Percentiles rank a stretch among this genome's conserved stretches.
Evolutionary conservation across 441 rosid genomes (phyloP).

Genomic region (Corymbia citriodora): DNA sequence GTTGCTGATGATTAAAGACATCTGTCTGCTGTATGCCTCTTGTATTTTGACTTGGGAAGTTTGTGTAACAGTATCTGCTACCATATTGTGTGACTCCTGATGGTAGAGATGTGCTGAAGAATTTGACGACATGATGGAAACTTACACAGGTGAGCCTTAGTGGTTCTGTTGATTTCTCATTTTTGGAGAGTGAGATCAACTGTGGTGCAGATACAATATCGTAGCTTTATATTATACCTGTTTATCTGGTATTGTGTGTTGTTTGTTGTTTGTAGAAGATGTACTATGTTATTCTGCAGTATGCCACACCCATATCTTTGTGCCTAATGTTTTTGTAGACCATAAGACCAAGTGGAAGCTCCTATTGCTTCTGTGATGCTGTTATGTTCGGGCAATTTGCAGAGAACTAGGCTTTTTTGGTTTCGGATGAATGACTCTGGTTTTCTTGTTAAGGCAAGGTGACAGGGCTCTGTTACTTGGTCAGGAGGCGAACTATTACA

Average conservation of each 20-base stretch:
- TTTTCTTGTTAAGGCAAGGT: neutral
- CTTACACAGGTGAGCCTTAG: neutral
- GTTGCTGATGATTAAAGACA: neutral
- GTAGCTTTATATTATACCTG: neutral
- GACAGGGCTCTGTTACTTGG: neutral
- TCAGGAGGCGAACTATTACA: neutral
- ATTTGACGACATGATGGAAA: neutral
- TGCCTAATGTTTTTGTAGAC: neutral
- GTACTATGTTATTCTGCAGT: neutral
- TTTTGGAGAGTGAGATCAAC: neutral
- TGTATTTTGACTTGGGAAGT: neutral
- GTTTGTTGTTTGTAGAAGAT: neutral
- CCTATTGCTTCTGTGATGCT: neutral
- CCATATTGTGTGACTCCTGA: neutral
- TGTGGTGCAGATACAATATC: neutral
- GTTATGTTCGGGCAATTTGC: neutral
- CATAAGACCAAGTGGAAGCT: neutral
- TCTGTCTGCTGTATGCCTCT: neutral
- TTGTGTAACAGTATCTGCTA: neutral
- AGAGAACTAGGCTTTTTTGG: neutral
- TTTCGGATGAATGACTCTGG: neutral
- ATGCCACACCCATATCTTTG: neutral
- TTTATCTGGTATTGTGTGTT: neutral
- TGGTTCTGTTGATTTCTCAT: neutral
- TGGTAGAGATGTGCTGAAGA: neutral